Base-by-base conservation (phyloP, 495 filamentous ascomycete genomes). In the Xylaria castorea region DNA sequence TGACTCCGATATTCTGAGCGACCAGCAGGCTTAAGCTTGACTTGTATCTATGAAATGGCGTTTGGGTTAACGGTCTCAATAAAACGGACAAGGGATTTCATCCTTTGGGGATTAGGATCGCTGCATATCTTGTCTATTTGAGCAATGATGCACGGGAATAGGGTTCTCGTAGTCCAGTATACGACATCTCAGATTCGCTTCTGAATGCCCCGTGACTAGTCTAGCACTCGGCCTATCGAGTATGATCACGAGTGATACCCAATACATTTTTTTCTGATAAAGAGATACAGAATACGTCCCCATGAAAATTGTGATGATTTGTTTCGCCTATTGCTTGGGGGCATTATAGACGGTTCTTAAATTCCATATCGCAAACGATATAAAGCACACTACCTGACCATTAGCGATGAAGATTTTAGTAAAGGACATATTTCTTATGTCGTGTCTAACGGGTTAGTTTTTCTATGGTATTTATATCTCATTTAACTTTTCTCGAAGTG, bases 1-100 rank as follows among this genome's bases (percentile, higher is more conserved):
- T 92, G 96, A 98, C 90, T 96, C 93, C 68, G 95, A 99, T 86
- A 98, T 98, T 84, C 88, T 99, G 77, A 89, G 83, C 85, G 89
- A 91, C 78, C 86, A 87, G 80, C 83, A 88, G 76, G 83, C 87
- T 77, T 92, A 70, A 70, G 77, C 64, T 50, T 72, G 5, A 53
- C 63, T 72, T 67, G 50, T 72, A 66, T 74, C 32, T 68, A 78
- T 77, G 61, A 60, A 60, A 80, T 78, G 82, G 83, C 81, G 83
- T 86, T 85, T 77, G 74, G 81, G 84, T 76, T 72, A 65, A 75
- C 72, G 71, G 78, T 76, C 44, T 70, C 46, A 70, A 71, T 55
- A 74, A 77, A 78, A 76, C 65, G 75, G 70, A 53, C 62, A 60
- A 60, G 40, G 62, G 25, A 51, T 46, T 71, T 68, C 16, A 57